phyloP scores from a whole-genome alignment of 1,139 yeast species.

The Lizanozyma gosingica region DNA sequence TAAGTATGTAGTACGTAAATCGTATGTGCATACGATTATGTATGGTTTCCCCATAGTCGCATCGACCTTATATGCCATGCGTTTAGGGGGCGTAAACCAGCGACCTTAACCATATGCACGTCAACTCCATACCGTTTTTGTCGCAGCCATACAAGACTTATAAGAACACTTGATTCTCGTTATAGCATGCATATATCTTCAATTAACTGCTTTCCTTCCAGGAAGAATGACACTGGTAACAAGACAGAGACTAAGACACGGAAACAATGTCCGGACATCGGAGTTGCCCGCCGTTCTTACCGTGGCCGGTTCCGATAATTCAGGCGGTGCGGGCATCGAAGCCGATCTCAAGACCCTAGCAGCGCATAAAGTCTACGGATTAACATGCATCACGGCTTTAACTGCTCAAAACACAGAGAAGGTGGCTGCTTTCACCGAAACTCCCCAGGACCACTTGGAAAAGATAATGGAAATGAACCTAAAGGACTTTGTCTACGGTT shows the following conservation, averaged over 20 bases:
- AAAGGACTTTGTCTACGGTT: constrained; percentile 45
- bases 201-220: too few relatives aligned
- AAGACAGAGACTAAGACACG: neutral
- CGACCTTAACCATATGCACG: neutral
- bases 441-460: constrained; percentile 34
- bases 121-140: neutral
- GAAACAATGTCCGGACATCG: neutral
- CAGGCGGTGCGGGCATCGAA: constrained; percentile 95
- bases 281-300: constrained; percentile 42
- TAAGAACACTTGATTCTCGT: too few relatives aligned
- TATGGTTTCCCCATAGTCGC: neutral
- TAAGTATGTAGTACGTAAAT: too few relatives aligned
- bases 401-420: constrained; percentile 76
- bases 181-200: too few relatives aligned
- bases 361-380: constrained; percentile 71
- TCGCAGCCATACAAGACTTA: too few relatives aligned
- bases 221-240: neutral
- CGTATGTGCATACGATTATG: too few relatives aligned
- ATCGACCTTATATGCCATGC: neutral
- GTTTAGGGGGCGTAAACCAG: neutral
- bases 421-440: constrained; percentile 43
- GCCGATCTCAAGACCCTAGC: constrained; percentile 83
- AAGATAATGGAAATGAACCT: constrained; percentile 47
- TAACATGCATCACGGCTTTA: constrained; percentile 72
- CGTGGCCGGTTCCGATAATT: constrained; percentile 78